Base-by-base conservation (phyloP, 495 filamentous ascomycete genomes). In the Aspergillus diversus region DNA sequence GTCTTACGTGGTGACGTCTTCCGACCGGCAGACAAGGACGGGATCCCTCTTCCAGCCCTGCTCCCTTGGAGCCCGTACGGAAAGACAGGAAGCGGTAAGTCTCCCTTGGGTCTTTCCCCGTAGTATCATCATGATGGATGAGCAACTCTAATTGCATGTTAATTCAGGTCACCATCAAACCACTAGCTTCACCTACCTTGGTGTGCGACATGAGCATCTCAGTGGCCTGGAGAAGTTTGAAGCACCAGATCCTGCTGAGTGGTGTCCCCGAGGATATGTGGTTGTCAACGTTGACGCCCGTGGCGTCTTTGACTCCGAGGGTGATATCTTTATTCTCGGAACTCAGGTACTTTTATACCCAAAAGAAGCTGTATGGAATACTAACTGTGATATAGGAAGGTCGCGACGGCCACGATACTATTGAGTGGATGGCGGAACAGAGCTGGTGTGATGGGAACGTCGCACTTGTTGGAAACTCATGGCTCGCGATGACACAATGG, bases 161-260 rank as follows among this genome's bases (percentile, higher is more conserved):
- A 27, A 52, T 52, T 5, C 5, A 52, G 49, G 50, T 27, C 50
- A 53, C 50, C 15, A 48, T 48, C 56, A 59, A 48, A 59, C 56
- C 5, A 48, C 56, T 39, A 33, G 32, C 31, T 59, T 48, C 7
- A 49, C 37, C 16, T 59, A 13, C n/a, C 49, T 68, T 4, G 73
- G 73, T 12, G 63, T 75, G 15, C 64, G 66, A 5, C 60, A 55
- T 11, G 60, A 50, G 7, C n/a, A 32, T 6, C 59, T 70, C 3
- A 63, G 56, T 21, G 70, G 65, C 0, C 58, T 69, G 31, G 74
- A 77, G 55, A 76, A 72, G 47, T 83, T 79, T 61, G 80, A 83
- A 55, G 80, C 69, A 1, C 72, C 73, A 13, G 78, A 81, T 69
- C 79, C 80, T 0, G 76, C 72, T 0, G 74, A 72, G 21, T 83